Conservation (phyloP, 129 eudicot species). For the Chrysanthemum seticuspe region DNA sequence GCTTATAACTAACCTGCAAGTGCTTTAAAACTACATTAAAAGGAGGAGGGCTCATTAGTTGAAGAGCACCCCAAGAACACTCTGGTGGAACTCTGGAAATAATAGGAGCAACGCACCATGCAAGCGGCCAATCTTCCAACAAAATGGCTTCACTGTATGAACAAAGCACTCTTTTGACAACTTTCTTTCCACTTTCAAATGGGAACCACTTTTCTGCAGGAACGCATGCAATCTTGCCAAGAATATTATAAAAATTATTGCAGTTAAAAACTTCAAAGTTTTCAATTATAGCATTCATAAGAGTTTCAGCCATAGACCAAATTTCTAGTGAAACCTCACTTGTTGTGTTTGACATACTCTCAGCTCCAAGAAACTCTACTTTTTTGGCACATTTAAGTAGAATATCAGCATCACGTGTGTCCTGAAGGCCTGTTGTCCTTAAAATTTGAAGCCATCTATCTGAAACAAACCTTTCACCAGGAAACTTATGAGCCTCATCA, state of each 20-base stretch:
- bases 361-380: no score
- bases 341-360: no score
- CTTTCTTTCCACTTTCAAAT: constrained; percentile 51
- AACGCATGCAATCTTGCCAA: constrained; percentile 66
- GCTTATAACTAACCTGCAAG: constrained; percentile 40
- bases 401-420: no score
- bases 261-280: constrained; percentile 56
- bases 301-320: constrained; percentile 65
- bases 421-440: no score
- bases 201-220: constrained; percentile 76
- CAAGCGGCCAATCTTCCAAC: constrained; percentile 74
- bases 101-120: constrained; percentile 70
- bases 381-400: no score
- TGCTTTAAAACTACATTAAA: constrained; percentile 53
- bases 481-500: no score
- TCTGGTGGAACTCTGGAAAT: constrained; percentile 68
- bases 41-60: constrained; percentile 65
- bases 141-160: constrained; percentile 64
- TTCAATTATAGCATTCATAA: constrained; percentile 49
- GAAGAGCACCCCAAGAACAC: constrained; percentile 72
- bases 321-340: constrained; percentile 50
- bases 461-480: no score
- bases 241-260: constrained; percentile 55
- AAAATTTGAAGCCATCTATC: no score
- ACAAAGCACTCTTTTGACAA: constrained; percentile 63